Evolutionary conservation across 305 asterid species (phyloP).

Genomic region (Fraxinus platypoda): DNA sequence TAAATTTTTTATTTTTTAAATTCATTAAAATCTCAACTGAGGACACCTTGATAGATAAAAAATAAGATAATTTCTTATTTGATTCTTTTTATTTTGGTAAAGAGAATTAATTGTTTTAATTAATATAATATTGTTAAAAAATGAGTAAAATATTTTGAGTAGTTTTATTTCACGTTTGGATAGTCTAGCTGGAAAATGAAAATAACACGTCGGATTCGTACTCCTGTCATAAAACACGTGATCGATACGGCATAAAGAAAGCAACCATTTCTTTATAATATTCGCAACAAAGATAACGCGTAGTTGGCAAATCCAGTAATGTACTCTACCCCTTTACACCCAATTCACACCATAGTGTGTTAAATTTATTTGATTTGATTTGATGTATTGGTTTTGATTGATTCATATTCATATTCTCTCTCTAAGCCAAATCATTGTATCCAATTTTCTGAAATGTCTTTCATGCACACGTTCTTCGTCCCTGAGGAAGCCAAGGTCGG

Average conservation of each 20-base stretch:
- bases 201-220: constrained; percentile 28
- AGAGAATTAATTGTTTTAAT: too few relatives aligned
- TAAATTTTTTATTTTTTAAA: too few relatives aligned
- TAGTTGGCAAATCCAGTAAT: constrained; percentile 44
- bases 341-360: too few relatives aligned
- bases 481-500: constrained; percentile 33
- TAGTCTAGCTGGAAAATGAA: constrained; percentile 18
- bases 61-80: too few relatives aligned
- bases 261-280: constrained; percentile 5
- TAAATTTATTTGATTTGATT: neutral
- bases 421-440: neutral
- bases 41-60: too few relatives aligned
- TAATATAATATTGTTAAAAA: too few relatives aligned
- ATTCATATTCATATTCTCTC: neutral
- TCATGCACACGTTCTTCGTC: constrained; percentile 25
- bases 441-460: constrained; percentile 25
- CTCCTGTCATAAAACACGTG: constrained; percentile 29
- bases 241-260: constrained; percentile 13
- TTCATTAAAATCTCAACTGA: too few relatives aligned
- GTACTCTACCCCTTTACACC: neutral
- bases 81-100: too few relatives aligned
- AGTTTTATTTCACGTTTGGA: constrained; percentile 1
- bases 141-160: neutral
- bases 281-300: constrained; percentile 30
- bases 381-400: neutral